Percentiles rank a stretch among this genome's conserved stretches.
Evolutionary conservation across 2,329 filamentous ascomycete genomes (phyloP).

Genomic region (Aspergillus bombycis): DNA sequence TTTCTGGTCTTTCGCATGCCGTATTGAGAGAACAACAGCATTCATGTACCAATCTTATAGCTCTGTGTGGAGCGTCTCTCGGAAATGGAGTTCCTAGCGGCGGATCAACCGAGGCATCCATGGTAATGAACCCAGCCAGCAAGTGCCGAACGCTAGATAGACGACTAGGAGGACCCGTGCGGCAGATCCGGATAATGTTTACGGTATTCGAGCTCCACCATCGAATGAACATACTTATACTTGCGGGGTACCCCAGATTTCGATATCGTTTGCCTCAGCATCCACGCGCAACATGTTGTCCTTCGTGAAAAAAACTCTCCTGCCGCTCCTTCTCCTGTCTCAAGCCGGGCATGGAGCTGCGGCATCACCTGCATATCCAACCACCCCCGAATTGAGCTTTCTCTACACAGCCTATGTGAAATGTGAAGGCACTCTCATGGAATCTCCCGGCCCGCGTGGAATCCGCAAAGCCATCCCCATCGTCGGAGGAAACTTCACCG

Average conservation of each 20-base stretch:
- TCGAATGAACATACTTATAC: not conserved
- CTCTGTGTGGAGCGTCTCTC: not conserved
- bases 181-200: not conserved
- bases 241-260: not conserved
- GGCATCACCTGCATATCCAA: not conserved
- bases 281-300: not conserved
- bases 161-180: not conserved
- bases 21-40: not conserved
- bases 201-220: not conserved
- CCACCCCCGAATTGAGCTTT: slow-evolving; percentile 23
- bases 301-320: not conserved
- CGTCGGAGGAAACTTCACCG: slow-evolving; percentile 32
- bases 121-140: not conserved
- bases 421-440: slow-evolving; percentile 25
- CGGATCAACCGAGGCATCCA: not conserved
- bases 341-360: not conserved
- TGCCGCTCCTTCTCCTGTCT: not conserved
- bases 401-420: slow-evolving; percentile 30
- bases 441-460: slow-evolving; percentile 21
- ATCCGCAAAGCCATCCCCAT: slow-evolving; percentile 30
- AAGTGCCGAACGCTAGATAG: not conserved
- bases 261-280: not conserved
- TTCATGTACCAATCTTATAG: no score
- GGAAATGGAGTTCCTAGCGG: not conserved
- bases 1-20: not conserved